Base-by-base conservation (phyloP, 2,329 filamentous ascomycete species). In the Fusarium sp. region DNA sequence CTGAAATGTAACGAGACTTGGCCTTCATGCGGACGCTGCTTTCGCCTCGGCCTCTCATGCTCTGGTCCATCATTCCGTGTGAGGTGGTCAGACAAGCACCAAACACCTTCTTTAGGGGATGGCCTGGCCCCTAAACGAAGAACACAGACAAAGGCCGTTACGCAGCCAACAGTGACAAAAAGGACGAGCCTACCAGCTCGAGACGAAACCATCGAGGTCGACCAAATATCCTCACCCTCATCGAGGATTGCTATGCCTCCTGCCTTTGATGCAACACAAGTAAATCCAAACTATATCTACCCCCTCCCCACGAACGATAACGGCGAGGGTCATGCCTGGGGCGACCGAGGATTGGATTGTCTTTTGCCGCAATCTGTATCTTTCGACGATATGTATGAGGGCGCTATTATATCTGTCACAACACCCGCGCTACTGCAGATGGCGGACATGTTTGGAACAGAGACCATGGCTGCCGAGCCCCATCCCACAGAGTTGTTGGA, bases 401-500 rank as follows among this genome's bases (percentile, higher is more conserved):
- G 8, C 2, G n/a, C 3, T 1, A 5, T 11, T 4, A 8, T 20
- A 48, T 10, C 16, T 1, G 10, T n/a, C 1, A 15, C 10, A 10
- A 33, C 44, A 4, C 20, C 44, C 7, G 28, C 13, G 1, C 16
- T 48, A 2, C 8, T 48, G 8, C 44, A 21, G 1, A 48, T 33
- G 28, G 11, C 8, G 3, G 44, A 23, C 0, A 16, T 13, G 1
- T 33, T n/a, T 3, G 26, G 6, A 0, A 0, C 43, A 3, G 4
- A 3, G 3, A 2, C 9, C 3, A 26, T 20, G 4, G 18, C n/a
- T 4, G 9, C 26, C 6, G n/a, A 0, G 0, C 0, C 26, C 3
- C 23, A 16, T 8, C 28, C 44, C 23, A 3, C 0, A 0, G 11
- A 5, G 0, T 0, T 20, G 7, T 1, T 1, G 4, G 10, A 18